Conservation (phyloP, 2,329 filamentous ascomycete species). For the Aspergillus aculeatus region DNA sequence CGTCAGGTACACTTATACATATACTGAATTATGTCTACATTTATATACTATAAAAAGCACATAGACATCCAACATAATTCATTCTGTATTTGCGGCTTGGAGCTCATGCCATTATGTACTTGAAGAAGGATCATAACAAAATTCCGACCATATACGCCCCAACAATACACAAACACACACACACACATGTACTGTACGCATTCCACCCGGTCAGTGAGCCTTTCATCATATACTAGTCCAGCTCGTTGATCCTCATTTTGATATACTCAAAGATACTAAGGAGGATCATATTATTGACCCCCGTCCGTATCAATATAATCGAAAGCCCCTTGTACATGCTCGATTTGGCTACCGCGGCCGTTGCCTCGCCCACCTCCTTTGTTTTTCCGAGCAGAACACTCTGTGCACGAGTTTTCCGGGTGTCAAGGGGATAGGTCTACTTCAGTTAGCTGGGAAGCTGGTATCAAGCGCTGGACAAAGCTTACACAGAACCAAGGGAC, state of each 20-base stretch:
- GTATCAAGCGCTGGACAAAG: neutral
- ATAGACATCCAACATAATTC: constrained; percentile 1
- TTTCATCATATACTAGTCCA: constrained; percentile 24
- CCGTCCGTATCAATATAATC: constrained; percentile 47
- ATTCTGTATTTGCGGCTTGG: constrained; percentile 26
- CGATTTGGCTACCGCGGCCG: constrained; percentile 40
- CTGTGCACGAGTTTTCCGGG: constrained; percentile 50
- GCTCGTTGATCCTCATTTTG: constrained; percentile 43
- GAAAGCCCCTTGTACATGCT: constrained; percentile 51
- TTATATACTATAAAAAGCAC: neutral
- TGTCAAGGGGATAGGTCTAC: constrained; percentile 50
- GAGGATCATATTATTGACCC: constrained; percentile 51
- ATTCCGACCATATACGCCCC: constrained; percentile 7
- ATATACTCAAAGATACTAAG: constrained; percentile 49
- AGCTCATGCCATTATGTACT: constrained; percentile 24
- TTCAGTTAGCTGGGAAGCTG: constrained; percentile 4
- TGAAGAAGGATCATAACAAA: constrained; percentile 12
- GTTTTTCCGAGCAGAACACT: constrained; percentile 46
- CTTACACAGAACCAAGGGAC: constrained; percentile 49
- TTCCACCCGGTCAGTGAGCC: neutral
- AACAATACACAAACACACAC: neutral
- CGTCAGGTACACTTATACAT: neutral
- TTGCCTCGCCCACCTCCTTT: constrained; percentile 43
- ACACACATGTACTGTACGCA: neutral
- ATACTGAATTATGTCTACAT: too few species aligned